Evolutionary conservation across 2,329 filamentous ascomycete species (phyloP), one percentile per base, ranked within the genome.

Genomic region (Phyllosticta paracitricarpa): DNA sequence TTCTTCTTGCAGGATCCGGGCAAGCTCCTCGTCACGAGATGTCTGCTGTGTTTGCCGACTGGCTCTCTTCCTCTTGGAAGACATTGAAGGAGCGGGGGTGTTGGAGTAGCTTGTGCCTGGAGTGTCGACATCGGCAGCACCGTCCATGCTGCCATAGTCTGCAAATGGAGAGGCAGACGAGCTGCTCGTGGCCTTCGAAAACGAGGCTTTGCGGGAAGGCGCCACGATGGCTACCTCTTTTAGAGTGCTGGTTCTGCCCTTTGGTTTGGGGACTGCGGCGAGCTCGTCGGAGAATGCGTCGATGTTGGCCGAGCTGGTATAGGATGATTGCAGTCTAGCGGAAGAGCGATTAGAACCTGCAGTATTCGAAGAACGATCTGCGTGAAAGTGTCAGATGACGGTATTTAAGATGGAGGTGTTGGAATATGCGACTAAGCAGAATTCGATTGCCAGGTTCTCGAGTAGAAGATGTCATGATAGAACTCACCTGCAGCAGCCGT

Each of bases 21-120:
- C 85, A 51, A 88, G 70, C 54, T 79, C 76, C 12, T 79, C 82
- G 69, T 83, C 81, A 2, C 70, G 66, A 5, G 70, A 70, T 24
- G 74, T 71, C 67, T 74, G 73, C 65, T 35, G 68, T 58, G 28
- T 64, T 62, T 52, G 67, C 69, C 63, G 70, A 66, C 52, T 66
- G 62, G 58, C 67, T 68, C 57, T 71, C 65, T 57, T 63, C 60
- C 26, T 64, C 66, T 56, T 67, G 64, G 52, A 58, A 65, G 12
- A 64, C 61, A 60, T 65, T 8, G 77, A 77, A 25, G 77, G 74
- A 24, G 75, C 78, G 3, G 83, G 84, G 9, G 84, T 86, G 19
- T 76, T 77, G 55, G 77, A 75, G 59, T 79, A 77, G 70, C 83
- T 86, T 22, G 86, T 88, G 48, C 77, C 81, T 4, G 85, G 84